Base-by-base conservation (phyloP, 2,329 filamentous ascomycete species). In the Paraconiothyrium sp. region DNA sequence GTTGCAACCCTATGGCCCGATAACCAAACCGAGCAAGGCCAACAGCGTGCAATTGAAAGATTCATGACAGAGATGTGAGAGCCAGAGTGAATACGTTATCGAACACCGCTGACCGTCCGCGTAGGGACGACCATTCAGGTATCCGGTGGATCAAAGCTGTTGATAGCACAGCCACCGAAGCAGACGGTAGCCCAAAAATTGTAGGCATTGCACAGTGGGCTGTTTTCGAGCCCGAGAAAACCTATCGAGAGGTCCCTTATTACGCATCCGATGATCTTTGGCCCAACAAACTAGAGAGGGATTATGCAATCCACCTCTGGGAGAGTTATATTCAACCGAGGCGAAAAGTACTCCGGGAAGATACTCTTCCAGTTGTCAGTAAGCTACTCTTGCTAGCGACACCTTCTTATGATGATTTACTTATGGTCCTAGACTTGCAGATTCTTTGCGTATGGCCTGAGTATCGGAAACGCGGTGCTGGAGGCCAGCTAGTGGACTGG, bases 1-100 rank as follows among this genome's bases (percentile, higher is more conserved):
- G 56, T 58, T 11, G 24, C 56, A 14, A 39, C 56, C 20, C 56
- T 58, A 10, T 58, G 56, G 56, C 56, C 56, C 11, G 56, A 43
- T 20, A 58, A 58, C 37, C 56, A 51, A 39, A 58, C 44, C 24
- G 20, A 51, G 20, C 20, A 35, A 39, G 47, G 56, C 20, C 56
- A 44, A 30, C 14, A 37, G 27, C 56, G 46, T n/a, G 47, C 47
- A 51, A 50, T 30, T 30, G 27, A 30, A 2, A 30, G 27, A 30
- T 30, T 30, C 27, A 30, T 30, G 27, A 6, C 27, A 6, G 27
- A 30, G 27, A 30, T 30, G 27, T 30, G 27, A 30, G 27, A 30
- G 27, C 27, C 6, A 30, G 6, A 30, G 6, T 2, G 27, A 30
- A 30, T 6, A 30, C 6, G 6, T 30, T 30, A 6, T 30, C 1